Conservation (phyloP, 495 filamentous ascomycete species). For the Aspergillus ellipticus region DNA sequence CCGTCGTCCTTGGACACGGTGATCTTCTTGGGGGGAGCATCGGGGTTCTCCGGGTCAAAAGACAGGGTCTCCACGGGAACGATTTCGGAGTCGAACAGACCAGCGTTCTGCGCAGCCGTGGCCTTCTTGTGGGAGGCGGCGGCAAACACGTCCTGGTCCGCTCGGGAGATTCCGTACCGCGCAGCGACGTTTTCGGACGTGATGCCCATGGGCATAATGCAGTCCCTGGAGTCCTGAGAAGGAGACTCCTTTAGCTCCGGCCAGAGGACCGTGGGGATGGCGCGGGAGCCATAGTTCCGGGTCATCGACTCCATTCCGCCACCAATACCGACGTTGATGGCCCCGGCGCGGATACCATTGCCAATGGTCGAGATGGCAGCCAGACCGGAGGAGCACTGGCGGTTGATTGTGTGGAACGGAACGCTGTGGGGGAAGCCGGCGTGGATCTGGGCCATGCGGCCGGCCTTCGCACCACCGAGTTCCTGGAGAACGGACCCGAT, state of each 20-base stretch:
- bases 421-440: slow-evolving; percentile 71
- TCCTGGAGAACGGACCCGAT: slow-evolving; percentile 87
- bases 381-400: slow-evolving; percentile 77
- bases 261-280: slow-evolving; percentile 82
- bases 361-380: slow-evolving; percentile 69
- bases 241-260: slow-evolving; percentile 60
- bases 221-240: slow-evolving; percentile 71
- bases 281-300: slow-evolving; percentile 74
- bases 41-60: slow-evolving; percentile 53
- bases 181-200: slow-evolving; percentile 88
- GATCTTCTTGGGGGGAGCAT: slow-evolving; percentile 57
- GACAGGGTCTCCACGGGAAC: slow-evolving; percentile 65
- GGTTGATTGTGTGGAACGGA: slow-evolving; percentile 79
- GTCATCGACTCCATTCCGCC: slow-evolving; percentile 96
- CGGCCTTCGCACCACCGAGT: slow-evolving; percentile 86
- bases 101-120: slow-evolving; percentile 59
- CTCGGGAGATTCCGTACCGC: slow-evolving; percentile 67
- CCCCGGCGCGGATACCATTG: slow-evolving; percentile 65
- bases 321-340: slow-evolving; percentile 75
- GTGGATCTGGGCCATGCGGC: slow-evolving; percentile 84
- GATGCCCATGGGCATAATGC: slow-evolving; percentile 90
- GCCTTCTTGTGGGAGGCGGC: slow-evolving; percentile 70
- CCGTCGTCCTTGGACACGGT: slow-evolving; percentile 76
- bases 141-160: slow-evolving; percentile 81
- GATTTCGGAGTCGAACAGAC: slow-evolving; percentile 74